A percentile compares a stretch with the other conserved stretches of the same genome.
phyloP scores from a whole-genome alignment of 805 yeast genomes.

The Candida verbasci region DNA sequence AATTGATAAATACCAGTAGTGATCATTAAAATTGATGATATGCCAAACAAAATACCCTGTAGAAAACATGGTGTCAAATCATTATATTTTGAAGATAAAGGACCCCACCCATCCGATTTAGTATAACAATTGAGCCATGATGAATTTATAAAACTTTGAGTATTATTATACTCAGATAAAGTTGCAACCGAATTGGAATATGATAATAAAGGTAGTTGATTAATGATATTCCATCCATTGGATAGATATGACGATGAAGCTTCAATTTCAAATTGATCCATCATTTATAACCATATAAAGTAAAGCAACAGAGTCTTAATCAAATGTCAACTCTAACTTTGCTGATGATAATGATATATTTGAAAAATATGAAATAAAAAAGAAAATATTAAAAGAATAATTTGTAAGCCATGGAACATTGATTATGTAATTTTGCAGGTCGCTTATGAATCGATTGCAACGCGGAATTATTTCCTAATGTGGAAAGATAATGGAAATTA shows the following conservation, averaged over 20 bases:
- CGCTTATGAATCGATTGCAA: too few species aligned
- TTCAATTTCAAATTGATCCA: conserved; percentile 5
- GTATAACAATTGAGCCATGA: conserved; percentile 12
- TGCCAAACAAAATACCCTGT: conserved; percentile 46
- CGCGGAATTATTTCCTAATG: too few species aligned
- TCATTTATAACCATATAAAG: neutral
- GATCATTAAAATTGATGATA: conserved; percentile 40
- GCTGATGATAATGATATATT: neutral
- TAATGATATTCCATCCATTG: conserved; percentile 12
- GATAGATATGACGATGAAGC: neutral
- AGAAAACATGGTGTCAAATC: conserved; percentile 61
- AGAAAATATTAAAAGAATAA: too few species aligned
- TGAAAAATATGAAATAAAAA: neutral
- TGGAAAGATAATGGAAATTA: too few species aligned
- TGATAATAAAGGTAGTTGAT: conserved; percentile 12
- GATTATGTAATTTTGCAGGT: too few species aligned
- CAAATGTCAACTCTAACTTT: too few species aligned
- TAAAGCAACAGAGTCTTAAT: too few species aligned
- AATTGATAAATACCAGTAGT: conserved; percentile 38
- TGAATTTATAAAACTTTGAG: neutral
- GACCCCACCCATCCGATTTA: conserved; percentile 41
- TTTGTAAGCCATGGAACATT: too few species aligned
- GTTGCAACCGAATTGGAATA: neutral
- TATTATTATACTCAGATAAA: neutral
- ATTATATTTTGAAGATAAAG: conserved; percentile 35